phyloP scores from a whole-genome alignment of 2,329 filamentous ascomycete species.

The Fusarium sarcochroum region DNA sequence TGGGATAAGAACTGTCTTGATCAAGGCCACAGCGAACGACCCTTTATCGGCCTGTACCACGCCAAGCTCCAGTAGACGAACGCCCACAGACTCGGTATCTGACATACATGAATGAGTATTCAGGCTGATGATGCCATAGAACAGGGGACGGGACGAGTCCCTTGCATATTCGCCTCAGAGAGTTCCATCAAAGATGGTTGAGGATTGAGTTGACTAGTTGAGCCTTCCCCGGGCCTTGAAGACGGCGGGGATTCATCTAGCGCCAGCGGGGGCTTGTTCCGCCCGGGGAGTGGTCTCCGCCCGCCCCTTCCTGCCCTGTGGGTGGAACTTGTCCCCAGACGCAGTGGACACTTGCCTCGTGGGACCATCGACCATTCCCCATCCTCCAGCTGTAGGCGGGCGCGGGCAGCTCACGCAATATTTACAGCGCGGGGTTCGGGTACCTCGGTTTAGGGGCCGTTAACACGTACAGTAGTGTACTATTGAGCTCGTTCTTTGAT shows the following conservation, averaged over 20 bases:
- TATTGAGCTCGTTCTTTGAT: not conserved
- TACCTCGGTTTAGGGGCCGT: conserved; percentile 29
- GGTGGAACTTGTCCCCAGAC: conserved; percentile 11
- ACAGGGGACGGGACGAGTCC: conserved; percentile 6
- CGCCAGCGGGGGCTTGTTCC: conserved; percentile 3
- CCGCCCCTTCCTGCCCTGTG: conserved; percentile 17
- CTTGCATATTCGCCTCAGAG: conserved; percentile 19
- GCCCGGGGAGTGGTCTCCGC: conserved; percentile 6
- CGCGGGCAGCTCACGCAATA: conserved; percentile 22
- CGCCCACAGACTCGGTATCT: conserved; percentile 5
- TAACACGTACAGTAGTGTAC: conserved; percentile 32
- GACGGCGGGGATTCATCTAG: conserved; percentile 5
- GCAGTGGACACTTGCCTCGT: conserved; percentile 20
- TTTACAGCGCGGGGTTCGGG: conserved; percentile 46
- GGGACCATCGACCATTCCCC: conserved; percentile 29
- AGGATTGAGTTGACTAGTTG: conserved; percentile 11
- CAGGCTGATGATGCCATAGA: conserved; percentile 10
- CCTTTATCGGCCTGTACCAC: not conserved
- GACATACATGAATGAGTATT: conserved; percentile 15
- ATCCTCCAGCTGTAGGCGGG: not conserved
- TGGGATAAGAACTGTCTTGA: not conserved
- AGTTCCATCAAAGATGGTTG: conserved; percentile 9
- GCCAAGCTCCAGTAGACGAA: not conserved
- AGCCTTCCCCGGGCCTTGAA: conserved; percentile 23
- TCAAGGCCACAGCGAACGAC: not conserved